A percentile compares a stretch with the other conserved stretches of the same genome.
phyloP scores from a whole-genome alignment of 495 filamentous ascomycete genomes.

The Xylaria acuta region DNA sequence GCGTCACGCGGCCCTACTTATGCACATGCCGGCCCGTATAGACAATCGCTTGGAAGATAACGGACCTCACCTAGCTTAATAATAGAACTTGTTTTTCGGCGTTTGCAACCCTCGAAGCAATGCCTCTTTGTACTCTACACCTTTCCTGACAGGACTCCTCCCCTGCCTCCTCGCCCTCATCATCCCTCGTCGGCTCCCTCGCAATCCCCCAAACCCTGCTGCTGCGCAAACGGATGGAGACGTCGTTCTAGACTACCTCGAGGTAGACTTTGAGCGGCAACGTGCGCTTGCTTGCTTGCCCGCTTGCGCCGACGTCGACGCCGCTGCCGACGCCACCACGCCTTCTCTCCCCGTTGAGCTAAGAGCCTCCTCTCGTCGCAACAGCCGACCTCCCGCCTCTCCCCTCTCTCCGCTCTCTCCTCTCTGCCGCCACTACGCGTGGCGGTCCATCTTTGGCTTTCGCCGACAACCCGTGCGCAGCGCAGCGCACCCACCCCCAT shows the following conservation, averaged over 20 bases:
- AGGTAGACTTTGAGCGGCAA: background rate
- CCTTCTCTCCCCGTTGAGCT: background rate
- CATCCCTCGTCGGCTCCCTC: background rate
- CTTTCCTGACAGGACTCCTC: constrained; percentile 23
- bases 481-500: background rate
- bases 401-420: too few species aligned
- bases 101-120: constrained; percentile 21
- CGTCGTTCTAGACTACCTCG: background rate
- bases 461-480: background rate
- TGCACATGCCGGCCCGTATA: background rate
- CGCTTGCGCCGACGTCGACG: background rate
- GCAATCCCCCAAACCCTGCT: background rate
- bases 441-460: background rate
- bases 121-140: constrained; percentile 25
- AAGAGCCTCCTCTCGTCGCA: background rate
- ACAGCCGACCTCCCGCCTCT: background rate
- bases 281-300: constrained; percentile 1
- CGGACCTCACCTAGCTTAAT: background rate
- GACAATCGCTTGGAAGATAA: background rate
- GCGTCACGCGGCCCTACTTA: constrained; percentile 23
- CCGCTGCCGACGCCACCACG: background rate
- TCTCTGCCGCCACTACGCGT: background rate
- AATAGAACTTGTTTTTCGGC: background rate
- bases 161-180: background rate
- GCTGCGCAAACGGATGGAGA: constrained; percentile 14